A percentile compares a stretch with the other conserved stretches of the same genome.
Evolutionary conservation across 1,284 basidiomycete species (phyloP).

Genomic region (Volvariella surrecta): DNA sequence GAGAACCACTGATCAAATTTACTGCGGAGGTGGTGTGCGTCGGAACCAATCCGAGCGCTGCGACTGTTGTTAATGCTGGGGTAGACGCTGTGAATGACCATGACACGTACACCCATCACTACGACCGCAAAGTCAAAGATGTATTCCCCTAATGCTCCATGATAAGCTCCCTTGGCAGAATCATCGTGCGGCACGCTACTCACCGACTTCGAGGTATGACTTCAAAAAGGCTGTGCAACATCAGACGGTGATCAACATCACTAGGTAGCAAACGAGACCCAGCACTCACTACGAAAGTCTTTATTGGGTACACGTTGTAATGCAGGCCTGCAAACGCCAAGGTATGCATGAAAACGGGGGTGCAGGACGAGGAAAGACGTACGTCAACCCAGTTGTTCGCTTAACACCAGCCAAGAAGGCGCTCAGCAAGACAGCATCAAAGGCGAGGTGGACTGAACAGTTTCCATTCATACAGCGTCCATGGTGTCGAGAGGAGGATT

Average conservation of each 20-base stretch:
- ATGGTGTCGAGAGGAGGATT: conserved; percentile 1
- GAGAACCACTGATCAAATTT: too few species aligned
- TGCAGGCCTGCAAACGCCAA: conserved; percentile 40
- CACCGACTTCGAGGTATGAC: conserved; percentile 73
- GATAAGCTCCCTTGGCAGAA: background rate
- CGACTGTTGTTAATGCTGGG: conserved; percentile 11
- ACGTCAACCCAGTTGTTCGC: conserved; percentile 77
- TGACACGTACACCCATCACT: conserved; percentile 59
- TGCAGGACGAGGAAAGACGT: conserved; percentile 23
- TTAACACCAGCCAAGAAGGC: conserved; percentile 75
- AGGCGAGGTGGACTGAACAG: conserved; percentile 53
- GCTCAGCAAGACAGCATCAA: conserved; percentile 72
- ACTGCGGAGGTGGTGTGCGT: too few species aligned
- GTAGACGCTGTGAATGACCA: conserved; percentile 5
- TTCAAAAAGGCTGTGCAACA: conserved; percentile 56
- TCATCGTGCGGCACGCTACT: conserved; percentile 14
- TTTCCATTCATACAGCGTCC: conserved; percentile 1
- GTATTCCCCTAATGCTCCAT: conserved; percentile 54
- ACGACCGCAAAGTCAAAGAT: conserved; percentile 78
- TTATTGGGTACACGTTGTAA: conserved; percentile 72
- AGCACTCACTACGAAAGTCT: conserved; percentile 68
- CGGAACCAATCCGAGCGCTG: conserved; percentile 74
- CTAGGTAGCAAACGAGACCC: background rate
- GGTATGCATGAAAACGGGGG: conserved; percentile 5
- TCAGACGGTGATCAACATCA: conserved; percentile 6